Conservation (phyloP, 2,329 filamentous ascomycete species). For the Trichocomaceae sp. region DNA sequence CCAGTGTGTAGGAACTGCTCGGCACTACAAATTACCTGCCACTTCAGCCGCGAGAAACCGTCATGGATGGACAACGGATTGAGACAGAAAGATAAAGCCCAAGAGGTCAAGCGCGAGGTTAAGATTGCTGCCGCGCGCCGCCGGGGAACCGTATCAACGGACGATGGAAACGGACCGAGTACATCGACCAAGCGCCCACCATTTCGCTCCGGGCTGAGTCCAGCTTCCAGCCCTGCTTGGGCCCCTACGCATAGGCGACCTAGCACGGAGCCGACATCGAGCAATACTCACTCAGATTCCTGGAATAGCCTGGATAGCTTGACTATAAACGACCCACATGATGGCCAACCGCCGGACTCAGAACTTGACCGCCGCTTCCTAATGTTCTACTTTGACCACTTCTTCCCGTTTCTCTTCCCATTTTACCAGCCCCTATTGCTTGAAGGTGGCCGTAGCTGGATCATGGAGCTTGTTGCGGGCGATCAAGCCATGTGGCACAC, state of each 20-base stretch:
- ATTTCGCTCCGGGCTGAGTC: not conserved
- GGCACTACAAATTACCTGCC: constrained; percentile 50
- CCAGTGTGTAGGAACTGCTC: constrained; percentile 49
- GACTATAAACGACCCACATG: not conserved
- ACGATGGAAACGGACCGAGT: not conserved
- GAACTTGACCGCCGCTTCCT: constrained; percentile 28
- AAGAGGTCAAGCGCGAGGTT: constrained; percentile 51
- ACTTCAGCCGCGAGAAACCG: constrained; percentile 48
- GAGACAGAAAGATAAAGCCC: constrained; percentile 44
- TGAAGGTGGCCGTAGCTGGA: constrained; percentile 53
- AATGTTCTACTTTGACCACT: constrained; percentile 57
- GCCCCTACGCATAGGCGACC: not conserved
- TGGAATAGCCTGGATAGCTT: not conserved
- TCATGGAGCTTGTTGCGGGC: constrained; percentile 47
- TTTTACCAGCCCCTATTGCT: constrained; percentile 54
- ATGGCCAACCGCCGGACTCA: not conserved
- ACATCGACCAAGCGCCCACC: not conserved
- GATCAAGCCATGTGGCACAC: constrained; percentile 2
- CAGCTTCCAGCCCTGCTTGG: not conserved
- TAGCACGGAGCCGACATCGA: not conserved
- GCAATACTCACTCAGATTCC: not conserved
- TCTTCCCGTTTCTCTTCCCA: constrained; percentile 57
- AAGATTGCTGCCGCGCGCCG: constrained; percentile 49
- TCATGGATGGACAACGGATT: constrained; percentile 53
- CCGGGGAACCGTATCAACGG: constrained; percentile 11